Conservation (phyloP, 2,329 filamentous ascomycete species). For the Didymella segeticola region DNA sequence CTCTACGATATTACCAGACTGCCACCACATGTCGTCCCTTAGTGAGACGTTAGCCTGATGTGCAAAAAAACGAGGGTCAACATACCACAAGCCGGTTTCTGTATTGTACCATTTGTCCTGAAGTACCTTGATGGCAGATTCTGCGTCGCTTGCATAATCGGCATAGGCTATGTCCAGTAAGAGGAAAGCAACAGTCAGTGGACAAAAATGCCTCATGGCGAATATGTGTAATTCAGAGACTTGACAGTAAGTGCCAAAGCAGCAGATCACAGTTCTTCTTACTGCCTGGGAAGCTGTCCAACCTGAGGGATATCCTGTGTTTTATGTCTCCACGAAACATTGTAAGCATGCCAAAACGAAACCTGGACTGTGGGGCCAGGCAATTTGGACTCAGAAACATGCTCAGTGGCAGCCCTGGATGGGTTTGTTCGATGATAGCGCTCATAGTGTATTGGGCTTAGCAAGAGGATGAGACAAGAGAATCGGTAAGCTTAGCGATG, state of each 20-base stretch:
- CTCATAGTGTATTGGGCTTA: constrained; percentile 18
- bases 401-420: constrained; percentile 23
- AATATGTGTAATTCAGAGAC: neutral
- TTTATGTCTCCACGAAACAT: constrained; percentile 28
- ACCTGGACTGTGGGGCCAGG: constrained; percentile 15
- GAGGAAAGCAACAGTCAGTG: constrained; percentile 12
- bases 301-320: constrained; percentile 17
- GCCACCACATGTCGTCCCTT: constrained; percentile 45
- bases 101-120: constrained; percentile 44
- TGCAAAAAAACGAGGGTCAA: neutral
- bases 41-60: neutral
- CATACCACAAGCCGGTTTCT: constrained; percentile 44
- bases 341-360: constrained; percentile 22
- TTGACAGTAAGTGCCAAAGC: neutral
- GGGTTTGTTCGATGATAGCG: constrained; percentile 20
- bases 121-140: constrained; percentile 36
- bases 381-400: constrained; percentile 18
- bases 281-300: neutral
- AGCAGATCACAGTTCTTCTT: neutral
- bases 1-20: constrained; percentile 47
- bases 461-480: constrained; percentile 26
- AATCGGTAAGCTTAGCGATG: constrained; percentile 23
- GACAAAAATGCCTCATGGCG: constrained; percentile 24
- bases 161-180: constrained; percentile 16
- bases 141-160: constrained; percentile 37